These are phyloP conservation scores for Rheum nobile DNA, from an alignment of 148 eudicot genomes.

Conservation along the genomic window DNA sequence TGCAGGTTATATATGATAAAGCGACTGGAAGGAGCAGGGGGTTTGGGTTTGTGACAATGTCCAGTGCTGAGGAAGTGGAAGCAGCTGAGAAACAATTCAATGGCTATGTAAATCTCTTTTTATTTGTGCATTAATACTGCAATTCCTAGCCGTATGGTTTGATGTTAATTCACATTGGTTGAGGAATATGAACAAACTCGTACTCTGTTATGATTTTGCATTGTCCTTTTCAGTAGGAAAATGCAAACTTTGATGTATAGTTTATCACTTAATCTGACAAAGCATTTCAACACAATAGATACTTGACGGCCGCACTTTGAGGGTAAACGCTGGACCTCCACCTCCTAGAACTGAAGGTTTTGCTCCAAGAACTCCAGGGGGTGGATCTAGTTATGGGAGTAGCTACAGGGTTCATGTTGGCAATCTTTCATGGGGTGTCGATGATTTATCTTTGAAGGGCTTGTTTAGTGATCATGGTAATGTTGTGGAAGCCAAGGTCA, in stretches of 20 bases:
- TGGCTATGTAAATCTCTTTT: constrained; percentile 55
- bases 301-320: constrained; percentile 68
- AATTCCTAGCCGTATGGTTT: neutral
- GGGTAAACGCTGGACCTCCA: constrained; percentile 92
- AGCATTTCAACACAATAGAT: constrained; percentile 30
- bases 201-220: neutral
- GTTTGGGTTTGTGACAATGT: constrained; percentile 95
- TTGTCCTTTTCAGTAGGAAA: neutral
- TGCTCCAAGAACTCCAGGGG: constrained; percentile 39
- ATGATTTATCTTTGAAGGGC: constrained; percentile 51
- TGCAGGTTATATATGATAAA: constrained; percentile 92
- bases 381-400: constrained; percentile 25
- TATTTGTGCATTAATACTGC: neutral
- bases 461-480: constrained; percentile 75
- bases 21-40: constrained; percentile 85
- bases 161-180: neutral
- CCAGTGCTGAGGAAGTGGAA: constrained; percentile 59
- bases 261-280: neutral
- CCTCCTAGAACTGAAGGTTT: constrained; percentile 48
- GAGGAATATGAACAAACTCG: neutral
- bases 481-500: constrained; percentile 78
- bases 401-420: constrained; percentile 68
- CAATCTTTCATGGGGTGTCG: constrained; percentile 89
- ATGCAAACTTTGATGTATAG: neutral
- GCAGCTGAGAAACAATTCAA: constrained; percentile 73